These are phyloP conservation scores for Chenopodium suecicum DNA, from an alignment of 148 eudicot genomes.

Conservation along the genomic window DNA sequence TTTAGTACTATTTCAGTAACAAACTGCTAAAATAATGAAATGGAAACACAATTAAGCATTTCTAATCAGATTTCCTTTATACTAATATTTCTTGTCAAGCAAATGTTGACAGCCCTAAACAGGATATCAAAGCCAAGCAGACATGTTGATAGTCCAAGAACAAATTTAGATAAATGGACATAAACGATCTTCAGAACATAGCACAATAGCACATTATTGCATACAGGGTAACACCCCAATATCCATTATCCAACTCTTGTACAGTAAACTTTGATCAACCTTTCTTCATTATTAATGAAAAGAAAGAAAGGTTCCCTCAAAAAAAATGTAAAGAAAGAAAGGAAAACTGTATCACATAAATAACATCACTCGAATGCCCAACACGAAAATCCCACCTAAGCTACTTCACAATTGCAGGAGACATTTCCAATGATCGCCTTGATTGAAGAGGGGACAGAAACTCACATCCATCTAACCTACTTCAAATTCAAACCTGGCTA, in stretches of 20 bases:
- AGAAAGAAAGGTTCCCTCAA: background rate
- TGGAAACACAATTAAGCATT: background rate
- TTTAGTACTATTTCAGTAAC: background rate
- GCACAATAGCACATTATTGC: no score
- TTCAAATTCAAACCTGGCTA: background rate
- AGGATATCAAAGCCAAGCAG: background rate
- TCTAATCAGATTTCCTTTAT: background rate
- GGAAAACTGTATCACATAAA: background rate
- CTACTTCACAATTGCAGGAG: background rate
- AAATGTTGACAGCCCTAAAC: background rate
- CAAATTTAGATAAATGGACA: background rate
- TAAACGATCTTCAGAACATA: no score
- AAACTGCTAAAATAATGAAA: background rate
- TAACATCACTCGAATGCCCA: background rate
- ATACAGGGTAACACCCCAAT: no score
- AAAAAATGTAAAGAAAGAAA: background rate
- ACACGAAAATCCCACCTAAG: background rate
- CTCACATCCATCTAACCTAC: background rate
- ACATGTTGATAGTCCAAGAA: background rate
- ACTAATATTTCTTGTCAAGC: background rate
- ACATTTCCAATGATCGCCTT: background rate
- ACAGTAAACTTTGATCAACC: background rate
- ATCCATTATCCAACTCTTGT: background rate
- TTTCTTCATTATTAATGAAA: background rate
- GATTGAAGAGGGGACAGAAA: background rate